A percentile compares a stretch with the other conserved stretches of the same genome.
These are phyloP conservation scores for Voacanga thouarsii DNA, from an alignment of 257 asterid genomes.

Conservation along the genomic window DNA sequence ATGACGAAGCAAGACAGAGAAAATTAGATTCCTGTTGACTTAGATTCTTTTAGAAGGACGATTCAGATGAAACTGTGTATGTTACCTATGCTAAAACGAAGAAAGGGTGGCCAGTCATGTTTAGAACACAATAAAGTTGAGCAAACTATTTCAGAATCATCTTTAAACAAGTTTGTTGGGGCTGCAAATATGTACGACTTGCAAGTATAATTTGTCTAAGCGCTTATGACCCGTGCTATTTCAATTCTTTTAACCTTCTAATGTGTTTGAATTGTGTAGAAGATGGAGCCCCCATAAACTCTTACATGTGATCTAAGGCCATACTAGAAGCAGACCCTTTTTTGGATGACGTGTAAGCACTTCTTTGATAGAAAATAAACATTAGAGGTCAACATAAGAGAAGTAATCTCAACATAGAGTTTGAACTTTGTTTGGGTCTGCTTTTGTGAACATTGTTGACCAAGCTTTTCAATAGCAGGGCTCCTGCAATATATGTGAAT, in stretches of 20 bases:
- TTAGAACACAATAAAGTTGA: slow-evolving; percentile 46
- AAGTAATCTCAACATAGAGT: no score
- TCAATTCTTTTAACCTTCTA: not conserved
- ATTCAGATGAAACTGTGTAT: slow-evolving; percentile 25
- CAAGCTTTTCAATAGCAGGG: slow-evolving; percentile 50
- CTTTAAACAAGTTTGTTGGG: slow-evolving; percentile 81
- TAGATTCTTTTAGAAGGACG: slow-evolving; percentile 40
- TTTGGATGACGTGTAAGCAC: slow-evolving; percentile 82
- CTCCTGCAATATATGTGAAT: slow-evolving; percentile 71
- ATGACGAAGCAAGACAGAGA: not conserved
- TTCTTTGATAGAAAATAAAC: not conserved
- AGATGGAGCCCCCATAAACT: slow-evolving; percentile 68
- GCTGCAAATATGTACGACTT: slow-evolving; percentile 68
- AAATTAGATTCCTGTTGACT: slow-evolving; percentile 7
- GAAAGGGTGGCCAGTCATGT: slow-evolving; percentile 39
- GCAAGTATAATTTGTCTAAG: slow-evolving; percentile 37
- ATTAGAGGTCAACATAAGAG: no score
- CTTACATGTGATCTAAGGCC: slow-evolving; percentile 69
- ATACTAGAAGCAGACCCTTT: slow-evolving; percentile 81
- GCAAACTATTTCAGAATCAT: slow-evolving; percentile 55
- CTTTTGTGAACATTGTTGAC: slow-evolving; percentile 8
- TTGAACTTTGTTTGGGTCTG: not conserved
- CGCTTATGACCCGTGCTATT: not conserved
- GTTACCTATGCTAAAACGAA: slow-evolving; percentile 48
- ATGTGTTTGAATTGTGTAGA: slow-evolving; percentile 36